Evolutionary conservation across 495 filamentous ascomycete genomes (phyloP).

Genomic region (Neurospora tetrasperma): DNA sequence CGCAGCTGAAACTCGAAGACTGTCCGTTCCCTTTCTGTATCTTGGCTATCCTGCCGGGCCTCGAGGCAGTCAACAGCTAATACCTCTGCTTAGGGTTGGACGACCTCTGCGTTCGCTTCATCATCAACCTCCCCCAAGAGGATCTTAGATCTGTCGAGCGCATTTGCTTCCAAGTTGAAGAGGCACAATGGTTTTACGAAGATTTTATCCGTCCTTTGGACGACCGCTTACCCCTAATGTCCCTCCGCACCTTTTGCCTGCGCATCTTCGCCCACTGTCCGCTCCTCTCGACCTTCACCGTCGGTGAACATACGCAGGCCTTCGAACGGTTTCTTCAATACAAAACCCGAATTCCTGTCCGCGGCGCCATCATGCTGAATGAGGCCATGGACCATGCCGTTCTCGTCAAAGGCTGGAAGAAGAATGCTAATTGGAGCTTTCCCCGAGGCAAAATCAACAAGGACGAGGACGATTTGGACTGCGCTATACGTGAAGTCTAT

Average conservation of each 20-base stretch:
- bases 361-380: conserved; percentile 88
- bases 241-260: conserved; percentile 69
- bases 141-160: conserved; percentile 83
- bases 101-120: conserved; percentile 90
- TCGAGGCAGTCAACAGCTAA: conserved; percentile 16
- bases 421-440: conserved; percentile 91
- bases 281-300: conserved; percentile 67
- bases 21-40: conserved; percentile 45
- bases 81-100: conserved; percentile 60
- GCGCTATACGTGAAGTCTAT: conserved; percentile 85
- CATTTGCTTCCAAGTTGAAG: conserved; percentile 96
- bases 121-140: conserved; percentile 86
- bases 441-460: conserved; percentile 96
- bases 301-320: conserved; percentile 64
- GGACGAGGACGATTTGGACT: conserved; percentile 83
- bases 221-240: conserved; percentile 72
- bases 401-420: conserved; percentile 95
- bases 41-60: neutral
- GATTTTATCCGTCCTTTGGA: conserved; percentile 93
- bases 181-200: conserved; percentile 99
- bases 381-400: conserved; percentile 83
- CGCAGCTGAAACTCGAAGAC: conserved; percentile 78
- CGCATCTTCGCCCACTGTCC: conserved; percentile 91
- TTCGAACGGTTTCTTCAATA: conserved; percentile 87
- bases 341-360: conserved; percentile 86